These are phyloP conservation scores for Yamadazyma ubonensis DNA, from an alignment of 805 yeast species.

Conservation along the genomic window DNA sequence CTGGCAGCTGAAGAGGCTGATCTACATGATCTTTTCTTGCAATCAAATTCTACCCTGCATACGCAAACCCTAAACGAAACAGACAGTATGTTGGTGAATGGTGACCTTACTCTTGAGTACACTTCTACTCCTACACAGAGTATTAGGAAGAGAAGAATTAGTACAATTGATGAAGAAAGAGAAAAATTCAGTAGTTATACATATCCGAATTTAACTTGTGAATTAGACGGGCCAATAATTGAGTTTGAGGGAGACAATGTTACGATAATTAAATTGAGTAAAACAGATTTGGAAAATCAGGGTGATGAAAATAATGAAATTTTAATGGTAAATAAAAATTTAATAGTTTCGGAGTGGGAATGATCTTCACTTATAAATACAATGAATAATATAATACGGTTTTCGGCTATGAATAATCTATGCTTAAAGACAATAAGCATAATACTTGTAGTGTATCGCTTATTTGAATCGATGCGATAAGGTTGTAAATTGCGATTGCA, in stretches of 20 bases:
- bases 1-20: not conserved
- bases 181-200: slow-evolving; percentile 51
- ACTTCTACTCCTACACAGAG: slow-evolving; percentile 4
- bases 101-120: slow-evolving; percentile 16
- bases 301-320: slow-evolving; percentile 2
- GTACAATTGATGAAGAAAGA: slow-evolving; percentile 58
- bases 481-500: not conserved
- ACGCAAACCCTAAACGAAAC: slow-evolving; percentile 4
- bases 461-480: not conserved
- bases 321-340: slow-evolving; percentile 24
- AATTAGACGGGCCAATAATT: slow-evolving; percentile 55
- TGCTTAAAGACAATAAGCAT: too few species aligned
- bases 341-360: slow-evolving; percentile 40
- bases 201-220: slow-evolving; percentile 47
- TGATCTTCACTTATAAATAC: slow-evolving; percentile 9
- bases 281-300: slow-evolving; percentile 8
- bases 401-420: too few species aligned
- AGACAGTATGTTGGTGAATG: slow-evolving; percentile 21
- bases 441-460: not conserved
- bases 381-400: not conserved
- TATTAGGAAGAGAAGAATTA: slow-evolving; percentile 34
- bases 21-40: not conserved
- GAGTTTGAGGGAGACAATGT: slow-evolving; percentile 55
- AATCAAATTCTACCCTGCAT: not conserved
- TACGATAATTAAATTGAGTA: slow-evolving; percentile 3